Base-by-base conservation (phyloP, 352 stramenopile species). In the Phytophthora sansomeana region DNA sequence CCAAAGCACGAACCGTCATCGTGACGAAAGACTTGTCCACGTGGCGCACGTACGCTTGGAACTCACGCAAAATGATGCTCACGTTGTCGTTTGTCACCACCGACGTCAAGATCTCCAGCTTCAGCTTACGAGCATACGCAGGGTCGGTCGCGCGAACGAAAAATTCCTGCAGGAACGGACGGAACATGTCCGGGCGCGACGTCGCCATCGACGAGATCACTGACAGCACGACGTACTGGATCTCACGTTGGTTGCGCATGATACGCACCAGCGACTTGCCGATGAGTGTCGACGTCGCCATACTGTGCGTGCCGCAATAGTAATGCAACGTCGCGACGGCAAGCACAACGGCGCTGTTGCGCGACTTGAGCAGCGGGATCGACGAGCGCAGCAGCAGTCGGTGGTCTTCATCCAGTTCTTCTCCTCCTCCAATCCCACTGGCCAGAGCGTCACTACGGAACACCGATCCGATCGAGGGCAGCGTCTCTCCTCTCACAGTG, bases 321-420 rank as follows among this genome's bases (percentile, higher is more conserved):
- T 98, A 99, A 72, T 99, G 96, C 24, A 99, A 74, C 13, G 93
- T 97, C 38, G 96, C 98, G 6, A 99, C 97, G 0, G 90, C 87
- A n/a, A 99, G 81, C 26, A 99, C 98, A 11, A 99, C 97, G 10
- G 92, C 96, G 28, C 93, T 96, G 76, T 99, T 99, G 29, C 97
- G 82, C 55, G 90, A 98, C 72, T 99, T 99, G 1, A 99, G 85
- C 50, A 99, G 69, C 33, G 97, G 97, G 47, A 99, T 91, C 16
- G 95, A 96, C 17, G 95, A 98, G 41, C 90, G 88, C n/a, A 99
- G 78, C 19, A 99, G 65, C 36, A 99, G 67, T 14, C 91, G 88
- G 75, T 99, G 98, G 80, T 99, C 98, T 68, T 97, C 84, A 60
- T 98, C 92, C 14, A 99, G 76, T 59, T 98, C 76, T 55, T 95